phyloP scores from a whole-genome alignment of 1,284 basidiomycete species.

The Pseudomicrostroma phylloplanum region DNA sequence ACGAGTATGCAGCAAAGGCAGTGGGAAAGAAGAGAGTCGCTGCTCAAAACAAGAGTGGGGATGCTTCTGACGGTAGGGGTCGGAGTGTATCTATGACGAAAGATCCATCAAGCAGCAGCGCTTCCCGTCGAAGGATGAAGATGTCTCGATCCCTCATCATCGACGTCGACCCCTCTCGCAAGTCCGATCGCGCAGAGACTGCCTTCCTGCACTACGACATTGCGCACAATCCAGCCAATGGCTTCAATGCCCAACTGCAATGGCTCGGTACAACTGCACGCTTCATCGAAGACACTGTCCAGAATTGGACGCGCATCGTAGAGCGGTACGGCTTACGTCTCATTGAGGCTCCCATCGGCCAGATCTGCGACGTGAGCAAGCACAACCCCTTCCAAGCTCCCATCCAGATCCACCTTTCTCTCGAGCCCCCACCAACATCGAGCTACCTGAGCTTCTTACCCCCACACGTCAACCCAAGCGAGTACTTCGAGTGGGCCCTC shows the following conservation, averaged over 20 bases:
- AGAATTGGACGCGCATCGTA: conserved; percentile 74
- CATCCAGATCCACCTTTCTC: conserved; percentile 38
- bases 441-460: conserved; percentile 29
- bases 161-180: conserved; percentile 41
- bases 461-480: conserved; percentile 19
- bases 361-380: conserved; percentile 45
- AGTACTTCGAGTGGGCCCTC: conserved; percentile 45
- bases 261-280: conserved; percentile 95
- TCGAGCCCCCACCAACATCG: conserved; percentile 35
- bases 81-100: background rate
- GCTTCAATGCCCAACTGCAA: conserved; percentile 66
- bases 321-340: conserved; percentile 86
- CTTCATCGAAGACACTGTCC: conserved; percentile 83
- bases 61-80: background rate
- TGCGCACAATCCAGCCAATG: conserved; percentile 49
- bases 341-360: conserved; percentile 61
- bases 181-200: conserved; percentile 40
- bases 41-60: background rate
- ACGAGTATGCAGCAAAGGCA: conserved; percentile 8
- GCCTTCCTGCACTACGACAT: conserved; percentile 49
- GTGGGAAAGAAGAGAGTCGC: background rate
- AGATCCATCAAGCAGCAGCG: too few relatives aligned
- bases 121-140: conserved; percentile 16
- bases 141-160: conserved; percentile 43
- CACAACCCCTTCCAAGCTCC: conserved; percentile 49